Percentiles rank a stretch among this genome's conserved stretches.
Evolutionary conservation across 495 filamentous ascomycete species (phyloP).

Genomic region (Penicillium robsamsonii): DNA sequence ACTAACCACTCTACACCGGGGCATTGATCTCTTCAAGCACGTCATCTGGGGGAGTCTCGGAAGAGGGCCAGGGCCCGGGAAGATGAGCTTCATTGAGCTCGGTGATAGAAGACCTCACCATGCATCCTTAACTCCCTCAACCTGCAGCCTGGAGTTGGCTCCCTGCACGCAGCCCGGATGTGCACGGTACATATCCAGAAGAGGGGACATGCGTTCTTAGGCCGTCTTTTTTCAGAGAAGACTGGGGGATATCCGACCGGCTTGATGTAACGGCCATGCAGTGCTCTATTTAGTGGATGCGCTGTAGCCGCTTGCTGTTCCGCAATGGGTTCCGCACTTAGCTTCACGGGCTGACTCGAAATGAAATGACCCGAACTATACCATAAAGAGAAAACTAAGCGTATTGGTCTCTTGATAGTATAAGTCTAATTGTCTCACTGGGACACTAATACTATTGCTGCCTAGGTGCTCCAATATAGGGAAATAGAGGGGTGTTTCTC

Average conservation of each 20-base stretch:
- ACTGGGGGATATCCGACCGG: conserved; percentile 1
- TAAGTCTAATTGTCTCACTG: background rate
- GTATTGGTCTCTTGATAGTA: background rate
- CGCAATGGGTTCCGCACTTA: background rate
- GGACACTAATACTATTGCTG: background rate
- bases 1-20: background rate
- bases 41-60: conserved; percentile 11
- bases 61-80: background rate
- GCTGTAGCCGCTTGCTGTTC: conserved; percentile 23
- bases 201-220: conserved; percentile 2
- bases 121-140: conserved; percentile 7
- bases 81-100: conserved; percentile 4
- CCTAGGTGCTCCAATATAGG: background rate
- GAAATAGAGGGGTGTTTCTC: background rate
- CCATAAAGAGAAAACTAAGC: background rate
- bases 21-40: conserved; percentile 15
- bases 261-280: conserved; percentile 24
- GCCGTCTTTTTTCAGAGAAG: background rate
- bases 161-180: conserved; percentile 10
- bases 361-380: background rate
- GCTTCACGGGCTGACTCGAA: background rate
- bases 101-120: conserved; percentile 12
- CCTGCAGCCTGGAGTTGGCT: background rate
- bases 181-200: conserved; percentile 4
- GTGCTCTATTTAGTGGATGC: conserved; percentile 28